Base-by-base conservation (phyloP, 805 yeast species). In the Schwanniomyces polymorphus region DNA sequence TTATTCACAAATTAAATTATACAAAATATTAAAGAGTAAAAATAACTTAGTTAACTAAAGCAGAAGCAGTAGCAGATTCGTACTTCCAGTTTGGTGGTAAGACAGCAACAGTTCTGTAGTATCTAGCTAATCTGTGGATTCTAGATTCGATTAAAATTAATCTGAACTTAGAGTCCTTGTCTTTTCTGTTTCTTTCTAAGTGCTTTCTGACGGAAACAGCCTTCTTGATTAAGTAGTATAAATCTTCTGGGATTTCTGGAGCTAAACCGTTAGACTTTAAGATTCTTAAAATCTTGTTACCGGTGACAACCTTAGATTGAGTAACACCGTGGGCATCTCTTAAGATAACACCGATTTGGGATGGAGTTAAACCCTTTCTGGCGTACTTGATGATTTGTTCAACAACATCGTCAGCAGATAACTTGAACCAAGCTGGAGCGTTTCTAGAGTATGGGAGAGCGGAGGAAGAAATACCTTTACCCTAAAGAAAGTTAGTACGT, bases 291-390 rank as follows among this genome's bases (percentile, higher is more conserved):
- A 94, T 87, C 89, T 94, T 94, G 97, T 91, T 85, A 85, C 98
- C 98, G 66, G 99, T 92, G 80, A 90, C 90, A 72, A 92, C 85
- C 83, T 87, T 90, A 66, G 97, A 79, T 81, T 91, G 97, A 75
- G 97, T 85, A 69, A 94, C 98, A 81, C 99, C 99, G 84, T 94
- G 98, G 68, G 98, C 94, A 82, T 94, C 99, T 85, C 99, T 91
- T 77, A 94, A 88, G 70, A 91, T 80, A 73, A 94, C 99, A 89
- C 99, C 99, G 61, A 94, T 94, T 80, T 91, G 97, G 68, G 99
- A 94, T 70, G 99, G 99, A 64, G 98, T 89, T 75, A 91, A 82
- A 91, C 99, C 99, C 86, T 94, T 94, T 84, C 97, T 91, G 74
- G 99, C 99, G 83, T 91, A 90, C 88, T 94, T 94, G 91, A 86